A percentile compares a stretch with the other conserved stretches of the same genome.
These are phyloP conservation scores for Xylaria sp. DNA, from an alignment of 2,329 filamentous ascomycete genomes.

Conservation along the genomic window DNA sequence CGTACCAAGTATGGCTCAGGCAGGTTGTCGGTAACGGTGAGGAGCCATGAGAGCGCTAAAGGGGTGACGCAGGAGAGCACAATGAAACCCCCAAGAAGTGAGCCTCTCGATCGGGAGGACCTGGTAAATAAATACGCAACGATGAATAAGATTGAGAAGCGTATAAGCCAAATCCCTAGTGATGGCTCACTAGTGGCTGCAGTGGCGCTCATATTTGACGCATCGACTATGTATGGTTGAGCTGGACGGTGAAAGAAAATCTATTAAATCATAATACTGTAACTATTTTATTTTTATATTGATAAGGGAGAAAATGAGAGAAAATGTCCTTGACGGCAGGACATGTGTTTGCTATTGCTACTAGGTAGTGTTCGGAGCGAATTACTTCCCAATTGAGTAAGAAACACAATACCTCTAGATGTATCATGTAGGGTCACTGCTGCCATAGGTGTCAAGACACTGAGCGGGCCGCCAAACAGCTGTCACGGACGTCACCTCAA, in stretches of 20 bases:
- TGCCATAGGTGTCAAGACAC: conserved; percentile 15
- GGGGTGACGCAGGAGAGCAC: conserved; percentile 24
- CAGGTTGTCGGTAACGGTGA: conserved; percentile 53
- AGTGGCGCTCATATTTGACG: conserved; percentile 31
- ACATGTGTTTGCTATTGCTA: conserved; percentile 1
- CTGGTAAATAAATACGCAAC: conserved; percentile 10
- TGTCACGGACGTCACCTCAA: conserved; percentile 31
- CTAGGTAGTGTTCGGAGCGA: conserved; percentile 2
- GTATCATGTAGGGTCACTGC: too few relatives aligned
- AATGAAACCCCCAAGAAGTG: background rate
- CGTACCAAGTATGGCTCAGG: conserved; percentile 66
- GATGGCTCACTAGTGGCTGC: conserved; percentile 30
- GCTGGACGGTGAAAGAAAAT: background rate
- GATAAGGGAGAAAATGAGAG: background rate
- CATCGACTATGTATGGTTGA: background rate
- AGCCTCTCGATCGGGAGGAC: conserved; percentile 1
- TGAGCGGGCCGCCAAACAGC: conserved; percentile 11
- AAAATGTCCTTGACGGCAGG: background rate
- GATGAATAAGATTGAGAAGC: conserved; percentile 31
- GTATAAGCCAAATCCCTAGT: conserved; percentile 26
- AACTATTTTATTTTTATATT: background rate
- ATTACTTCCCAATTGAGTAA: conserved; percentile 32
- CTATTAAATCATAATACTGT: background rate
- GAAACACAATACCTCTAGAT: too few relatives aligned
- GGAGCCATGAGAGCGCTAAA: conserved; percentile 51